Base-by-base conservation (phyloP, 306 rosid genomes). In the Citrullus mucosospermus region DNA sequence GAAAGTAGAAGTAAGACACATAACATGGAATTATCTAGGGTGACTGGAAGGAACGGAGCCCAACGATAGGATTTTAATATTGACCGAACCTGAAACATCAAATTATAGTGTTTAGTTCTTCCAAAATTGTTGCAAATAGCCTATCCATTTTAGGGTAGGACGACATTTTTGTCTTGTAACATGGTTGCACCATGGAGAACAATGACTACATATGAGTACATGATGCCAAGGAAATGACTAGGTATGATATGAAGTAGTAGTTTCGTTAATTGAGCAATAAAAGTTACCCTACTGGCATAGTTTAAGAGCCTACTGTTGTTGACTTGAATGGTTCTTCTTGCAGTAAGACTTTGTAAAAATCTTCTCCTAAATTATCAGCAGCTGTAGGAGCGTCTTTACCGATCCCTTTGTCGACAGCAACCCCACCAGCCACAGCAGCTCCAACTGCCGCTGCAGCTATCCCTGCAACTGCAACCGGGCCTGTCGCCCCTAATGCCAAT, bases 261-360 rank as follows among this genome's bases (percentile, higher is more conserved):
- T 58, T 58, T 58, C 1, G 15, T 61, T 61, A 68, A 20, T 68
- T 68, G 75, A 68, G 75, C 75, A 41, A 43, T 68, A 68, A 36
- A 38, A 63, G 22, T 63, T 34, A 63, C 50, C 53, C 75, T 68
- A 68, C 18, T 70, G 57, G 55, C 76, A 22, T 18, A 41, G 50
- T 69, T 61, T 53, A 50, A 30, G 67, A 36, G 81, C 93, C 84
- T 89, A 95, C 98, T 68, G 93, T 89, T 73, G 97, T 89, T 78
- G 98, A 95, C 87, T 89, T 95, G 92, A 92, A 95, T 69, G 97
- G 98, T 79, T 92, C 98, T 84, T 95, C 97, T 80, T 82, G 86
- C 78, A 95, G 92, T 58, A 91, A 46, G 73, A 91, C 89, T 72
- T 84, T 91, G 90, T 95, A 95, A 80, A 95, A 95, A 82, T 92